phyloP scores from a whole-genome alignment of 2,329 filamentous ascomycete species.

The Penicillium sp. region DNA sequence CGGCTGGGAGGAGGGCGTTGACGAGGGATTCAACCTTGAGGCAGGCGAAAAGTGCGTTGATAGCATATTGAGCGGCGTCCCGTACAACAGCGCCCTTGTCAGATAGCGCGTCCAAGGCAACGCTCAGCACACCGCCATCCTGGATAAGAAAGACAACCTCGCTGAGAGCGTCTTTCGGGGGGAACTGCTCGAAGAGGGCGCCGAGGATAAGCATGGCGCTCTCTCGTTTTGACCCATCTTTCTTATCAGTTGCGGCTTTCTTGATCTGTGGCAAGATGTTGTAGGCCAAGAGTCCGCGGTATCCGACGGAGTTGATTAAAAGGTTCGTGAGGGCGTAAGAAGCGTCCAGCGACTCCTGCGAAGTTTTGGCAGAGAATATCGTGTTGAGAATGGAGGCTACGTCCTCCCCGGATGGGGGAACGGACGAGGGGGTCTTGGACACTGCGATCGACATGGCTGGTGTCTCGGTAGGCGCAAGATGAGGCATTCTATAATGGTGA shows the following conservation, averaged over 20 bases:
- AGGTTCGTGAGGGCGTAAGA: slow-evolving; percentile 63
- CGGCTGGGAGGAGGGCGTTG: slow-evolving; percentile 71
- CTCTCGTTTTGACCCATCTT: slow-evolving; percentile 78
- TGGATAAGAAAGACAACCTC: slow-evolving; percentile 81
- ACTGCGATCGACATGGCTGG: slow-evolving; percentile 46
- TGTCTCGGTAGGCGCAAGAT: slow-evolving; percentile 39
- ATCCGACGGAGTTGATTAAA: slow-evolving; percentile 62
- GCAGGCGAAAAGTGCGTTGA: slow-evolving; percentile 80
- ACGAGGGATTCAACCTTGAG: slow-evolving; percentile 80
- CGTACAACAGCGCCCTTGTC: slow-evolving; percentile 88
- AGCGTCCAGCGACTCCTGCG: slow-evolving; percentile 64
- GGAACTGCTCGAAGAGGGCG: slow-evolving; percentile 87
- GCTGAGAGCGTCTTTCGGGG: slow-evolving; percentile 68
- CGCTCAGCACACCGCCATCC: slow-evolving; percentile 67
- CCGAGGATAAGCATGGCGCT: slow-evolving; percentile 93
- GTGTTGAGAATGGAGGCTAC: slow-evolving; percentile 61
- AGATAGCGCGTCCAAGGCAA: slow-evolving; percentile 77
- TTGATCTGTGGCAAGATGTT: slow-evolving; percentile 60
- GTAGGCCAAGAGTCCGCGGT: slow-evolving; percentile 59
- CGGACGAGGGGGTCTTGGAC: slow-evolving; percentile 41
- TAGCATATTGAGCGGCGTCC: slow-evolving; percentile 88
- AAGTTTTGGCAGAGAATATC: slow-evolving; percentile 66
- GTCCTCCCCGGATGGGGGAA: slow-evolving; percentile 62
- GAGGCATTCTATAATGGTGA: slow-evolving; percentile 40
- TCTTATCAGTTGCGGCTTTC: slow-evolving; percentile 89